Percentiles rank a stretch among this genome's conserved stretches.
These are phyloP conservation scores for Dionaea muscipula DNA, from an alignment of 179 eudicot genomes.

Conservation along the genomic window DNA sequence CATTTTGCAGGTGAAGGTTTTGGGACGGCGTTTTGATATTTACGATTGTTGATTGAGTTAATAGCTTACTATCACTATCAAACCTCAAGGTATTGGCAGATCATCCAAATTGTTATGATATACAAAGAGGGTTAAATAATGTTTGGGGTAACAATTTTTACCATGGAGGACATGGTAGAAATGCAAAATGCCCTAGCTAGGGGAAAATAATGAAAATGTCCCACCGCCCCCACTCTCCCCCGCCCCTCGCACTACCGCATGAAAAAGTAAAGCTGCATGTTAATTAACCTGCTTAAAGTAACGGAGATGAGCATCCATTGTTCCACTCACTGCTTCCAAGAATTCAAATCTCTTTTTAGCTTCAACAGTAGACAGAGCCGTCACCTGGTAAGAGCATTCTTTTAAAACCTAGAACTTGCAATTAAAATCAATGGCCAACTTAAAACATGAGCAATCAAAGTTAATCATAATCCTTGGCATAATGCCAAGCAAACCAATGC, in stretches of 20 bases:
- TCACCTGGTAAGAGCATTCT: conserved; percentile 35
- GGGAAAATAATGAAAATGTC: neutral
- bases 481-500: neutral
- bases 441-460: neutral
- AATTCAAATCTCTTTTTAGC: conserved; percentile 98
- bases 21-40: conserved; percentile 44
- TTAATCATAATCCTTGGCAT: neutral
- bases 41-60: conserved; percentile 57
- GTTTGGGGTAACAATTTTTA: conserved; percentile 72
- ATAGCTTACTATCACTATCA: conserved; percentile 37
- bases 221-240: no score
- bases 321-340: conserved; percentile 93
- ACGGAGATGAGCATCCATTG: conserved; percentile 98
- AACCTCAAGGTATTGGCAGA: conserved; percentile 51
- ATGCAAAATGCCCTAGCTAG: conserved; percentile 36
- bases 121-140: conserved; percentile 37
- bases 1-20: conserved; percentile 54
- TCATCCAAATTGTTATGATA: conserved; percentile 58
- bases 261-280: neutral
- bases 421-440: neutral
- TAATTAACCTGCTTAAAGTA: conserved; percentile 79
- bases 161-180: conserved; percentile 62
- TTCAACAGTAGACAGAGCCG: conserved; percentile 82
- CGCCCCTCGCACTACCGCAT: no score
- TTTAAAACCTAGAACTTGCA: conserved; percentile 4